Base-by-base conservation (phyloP, 2,329 filamentous ascomycete genomes). In the Apiospora rasikravindrae region DNA sequence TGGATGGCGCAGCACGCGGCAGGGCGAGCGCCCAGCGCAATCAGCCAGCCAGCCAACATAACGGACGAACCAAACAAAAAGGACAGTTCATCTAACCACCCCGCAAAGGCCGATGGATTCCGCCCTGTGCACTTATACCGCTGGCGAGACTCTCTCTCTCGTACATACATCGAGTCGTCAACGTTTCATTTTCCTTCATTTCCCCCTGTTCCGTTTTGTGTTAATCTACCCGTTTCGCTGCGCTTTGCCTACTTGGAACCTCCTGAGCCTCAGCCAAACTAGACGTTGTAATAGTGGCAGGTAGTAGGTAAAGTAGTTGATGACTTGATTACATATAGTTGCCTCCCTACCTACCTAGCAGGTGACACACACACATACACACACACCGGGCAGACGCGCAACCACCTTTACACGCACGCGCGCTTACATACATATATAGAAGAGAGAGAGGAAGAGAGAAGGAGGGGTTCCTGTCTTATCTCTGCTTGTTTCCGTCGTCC, bases 121-220 rank as follows among this genome's bases (percentile, higher is more conserved):
- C 57, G 29, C 49, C 33, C 33, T 33, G 33, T 64, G 19, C 33
- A 64, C 33, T 40, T 64, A 64, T 64, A 64, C 57, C 33, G 57
- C 57, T 64, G 33, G 33, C 33, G 33, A 37, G 33, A 37, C 33
- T 7, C 5, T 37, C 8, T 37, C 33, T 64, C 33, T 13, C 53
- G 29, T 61, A n/a, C 29, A 33, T n/a, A n/a, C 33, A 37, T 37
- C 8, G 33, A 37, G 57, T 11, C 19, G 13, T 2, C 57, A 40
- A 37, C 5, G 22, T 22, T 64, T 64, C 57, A 37, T 40, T 64
- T n/a, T 40, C 57, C 3, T 64, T n/a, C 29, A 6, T 40, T 64
- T n/a, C 57, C 57, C 40, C n/a, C n/a, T n/a, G n/a, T n/a, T n/a
- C n/a, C 24, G 57, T 40, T 64, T 64, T 64, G 57, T 51, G 24